These are phyloP conservation scores for Euphorbia pulcherrima DNA, from an alignment of 345 rosid genomes.

Conservation along the genomic window DNA sequence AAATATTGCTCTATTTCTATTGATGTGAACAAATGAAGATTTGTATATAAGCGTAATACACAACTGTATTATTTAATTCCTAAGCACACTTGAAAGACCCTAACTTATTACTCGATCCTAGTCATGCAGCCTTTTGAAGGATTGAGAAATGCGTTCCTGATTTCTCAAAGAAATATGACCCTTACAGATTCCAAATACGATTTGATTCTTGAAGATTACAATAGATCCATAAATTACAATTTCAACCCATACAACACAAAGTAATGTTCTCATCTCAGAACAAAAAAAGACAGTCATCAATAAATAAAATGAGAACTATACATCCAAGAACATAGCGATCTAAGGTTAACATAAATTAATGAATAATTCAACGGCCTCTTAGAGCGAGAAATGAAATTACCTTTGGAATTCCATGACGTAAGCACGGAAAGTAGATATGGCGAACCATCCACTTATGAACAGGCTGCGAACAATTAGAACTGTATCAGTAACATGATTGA, in stretches of 20 bases:
- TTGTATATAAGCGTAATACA: background rate
- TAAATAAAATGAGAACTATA: background rate
- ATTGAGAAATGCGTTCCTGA: background rate
- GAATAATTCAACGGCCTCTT: background rate
- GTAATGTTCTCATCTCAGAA: background rate
- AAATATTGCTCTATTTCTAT: background rate
- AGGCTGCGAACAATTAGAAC: conserved; percentile 54
- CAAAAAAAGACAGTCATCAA: background rate
- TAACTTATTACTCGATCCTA: background rate
- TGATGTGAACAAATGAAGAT: background rate
- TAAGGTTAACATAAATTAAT: background rate
- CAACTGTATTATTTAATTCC: background rate
- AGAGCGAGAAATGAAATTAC: conserved; percentile 33
- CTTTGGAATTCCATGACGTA: conserved; percentile 72
- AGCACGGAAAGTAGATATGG: conserved; percentile 87
- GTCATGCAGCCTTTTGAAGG: background rate
- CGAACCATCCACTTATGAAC: conserved; percentile 99
- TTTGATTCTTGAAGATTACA: background rate
- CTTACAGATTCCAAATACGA: background rate
- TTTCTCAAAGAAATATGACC: background rate
- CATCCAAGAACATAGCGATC: background rate
- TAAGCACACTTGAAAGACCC: background rate
- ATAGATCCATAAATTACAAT: background rate
- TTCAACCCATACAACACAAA: background rate
- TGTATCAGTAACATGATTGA: conserved; percentile 18